Evolutionary conservation across 2,329 filamentous ascomycete species (phyloP).

Genomic region (Claviceps sp.): DNA sequence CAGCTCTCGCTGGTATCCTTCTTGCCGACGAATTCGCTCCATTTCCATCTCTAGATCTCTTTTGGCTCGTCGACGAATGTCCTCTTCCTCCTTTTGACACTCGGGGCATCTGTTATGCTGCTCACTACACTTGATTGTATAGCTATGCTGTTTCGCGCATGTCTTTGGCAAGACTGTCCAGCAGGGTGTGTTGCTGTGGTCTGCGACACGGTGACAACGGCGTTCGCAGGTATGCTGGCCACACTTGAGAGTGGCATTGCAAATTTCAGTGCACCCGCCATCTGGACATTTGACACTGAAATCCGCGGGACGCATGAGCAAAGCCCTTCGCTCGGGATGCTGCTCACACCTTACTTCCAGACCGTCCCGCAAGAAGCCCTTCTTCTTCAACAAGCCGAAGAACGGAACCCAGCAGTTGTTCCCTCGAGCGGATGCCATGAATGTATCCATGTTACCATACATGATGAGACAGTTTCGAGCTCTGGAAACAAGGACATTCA

Average conservation of each 20-base stretch:
- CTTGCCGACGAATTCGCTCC: constrained; percentile 29
- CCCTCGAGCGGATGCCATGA: constrained; percentile 24
- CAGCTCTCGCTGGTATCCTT: constrained; percentile 30
- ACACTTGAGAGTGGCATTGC: constrained; percentile 40
- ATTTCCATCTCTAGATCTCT: constrained; percentile 38
- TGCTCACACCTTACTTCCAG: constrained; percentile 46
- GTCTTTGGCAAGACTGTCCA: constrained; percentile 21
- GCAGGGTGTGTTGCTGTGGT: constrained; percentile 39
- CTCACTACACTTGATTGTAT: constrained; percentile 30
- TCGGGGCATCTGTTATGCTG: constrained; percentile 27
- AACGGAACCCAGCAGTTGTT: not conserved
- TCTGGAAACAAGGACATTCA: constrained; percentile 58
- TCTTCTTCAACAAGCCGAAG: constrained; percentile 33
- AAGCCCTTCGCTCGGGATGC: constrained; percentile 35
- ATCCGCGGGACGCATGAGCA: constrained; percentile 37
- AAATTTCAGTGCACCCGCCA: constrained; percentile 52
- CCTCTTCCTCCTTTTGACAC: constrained; percentile 38
- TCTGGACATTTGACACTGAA: constrained; percentile 53
- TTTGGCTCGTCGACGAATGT: constrained; percentile 26
- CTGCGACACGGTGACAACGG: constrained; percentile 46
- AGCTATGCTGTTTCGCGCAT: constrained; percentile 40
- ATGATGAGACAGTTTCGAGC: constrained; percentile 54
- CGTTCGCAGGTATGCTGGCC: constrained; percentile 43
- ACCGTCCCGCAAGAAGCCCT: constrained; percentile 42
- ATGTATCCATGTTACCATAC: constrained; percentile 56